Evolutionary conservation across 768 basidiomycete genomes (phyloP).

Genomic region (Tephrocybe sp.): DNA sequence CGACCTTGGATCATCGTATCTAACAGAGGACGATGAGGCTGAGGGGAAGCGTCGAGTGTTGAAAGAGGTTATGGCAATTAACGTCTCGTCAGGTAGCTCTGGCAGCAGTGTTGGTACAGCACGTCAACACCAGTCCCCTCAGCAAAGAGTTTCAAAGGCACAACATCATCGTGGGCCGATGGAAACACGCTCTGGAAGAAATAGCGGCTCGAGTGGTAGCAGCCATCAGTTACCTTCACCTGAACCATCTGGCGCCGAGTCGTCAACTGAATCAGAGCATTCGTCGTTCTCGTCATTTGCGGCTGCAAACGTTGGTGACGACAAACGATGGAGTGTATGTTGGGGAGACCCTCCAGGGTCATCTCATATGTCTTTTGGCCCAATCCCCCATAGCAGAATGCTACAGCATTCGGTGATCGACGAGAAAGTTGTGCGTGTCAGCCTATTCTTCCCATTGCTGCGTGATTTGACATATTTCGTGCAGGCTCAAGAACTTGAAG

Average conservation of each 20-base stretch:
- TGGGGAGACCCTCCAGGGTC: conserved; percentile 37
- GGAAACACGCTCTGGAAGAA: background rate
- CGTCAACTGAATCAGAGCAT: conserved; percentile 7
- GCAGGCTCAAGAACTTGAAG: conserved; percentile 23
- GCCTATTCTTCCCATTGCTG: background rate
- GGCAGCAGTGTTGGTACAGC: conserved; percentile 23
- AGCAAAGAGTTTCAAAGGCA: background rate
- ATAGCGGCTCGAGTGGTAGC: background rate
- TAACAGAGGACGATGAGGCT: conserved; percentile 8
- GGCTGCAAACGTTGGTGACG: background rate
- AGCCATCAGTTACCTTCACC: conserved; percentile 2
- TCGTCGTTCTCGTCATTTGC: conserved; percentile 3
- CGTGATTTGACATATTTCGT: background rate
- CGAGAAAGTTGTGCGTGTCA: conserved; percentile 9
- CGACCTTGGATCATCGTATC: background rate
- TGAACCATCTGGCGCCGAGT: conserved; percentile 5
- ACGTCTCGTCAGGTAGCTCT: conserved; percentile 11
- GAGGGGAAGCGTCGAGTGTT: conserved; percentile 26
- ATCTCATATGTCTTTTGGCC: conserved; percentile 29
- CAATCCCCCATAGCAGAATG: conserved; percentile 14
- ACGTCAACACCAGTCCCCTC: conserved; percentile 9
- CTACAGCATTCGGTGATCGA: conserved; percentile 5
- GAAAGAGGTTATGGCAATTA: conserved; percentile 19
- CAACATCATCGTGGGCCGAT: background rate
- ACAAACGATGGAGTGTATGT: conserved; percentile 40